Conservation (phyloP, 768 basidiomycete genomes). For the Tylopilus felleus region DNA sequence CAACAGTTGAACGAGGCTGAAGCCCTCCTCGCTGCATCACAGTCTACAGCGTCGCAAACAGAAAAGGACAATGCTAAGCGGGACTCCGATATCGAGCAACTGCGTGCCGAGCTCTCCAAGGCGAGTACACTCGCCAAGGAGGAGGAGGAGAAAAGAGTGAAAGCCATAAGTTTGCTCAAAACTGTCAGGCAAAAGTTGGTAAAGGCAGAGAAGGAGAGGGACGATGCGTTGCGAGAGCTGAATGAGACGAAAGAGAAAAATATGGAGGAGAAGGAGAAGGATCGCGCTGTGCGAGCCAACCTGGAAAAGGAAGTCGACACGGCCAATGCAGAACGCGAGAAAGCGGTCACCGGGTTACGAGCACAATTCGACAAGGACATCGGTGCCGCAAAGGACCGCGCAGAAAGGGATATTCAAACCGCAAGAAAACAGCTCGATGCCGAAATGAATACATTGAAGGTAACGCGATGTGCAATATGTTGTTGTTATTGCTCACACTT, state of each 20-base stretch:
- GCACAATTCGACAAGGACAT: constrained; percentile 74
- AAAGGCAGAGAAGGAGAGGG: constrained; percentile 91
- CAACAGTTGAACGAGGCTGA: constrained; percentile 70
- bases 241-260: constrained; percentile 50
- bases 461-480: constrained; percentile 26
- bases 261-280: constrained; percentile 44
- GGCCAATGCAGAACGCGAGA: constrained; percentile 60
- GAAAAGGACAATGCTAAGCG: constrained; percentile 50
- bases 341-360: constrained; percentile 54
- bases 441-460: constrained; percentile 74
- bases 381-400: constrained; percentile 52
- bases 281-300: constrained; percentile 45
- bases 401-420: constrained; percentile 69
- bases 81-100: constrained; percentile 51
- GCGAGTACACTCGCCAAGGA: constrained; percentile 70
- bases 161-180: constrained; percentile 89
- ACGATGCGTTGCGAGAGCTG: constrained; percentile 67
- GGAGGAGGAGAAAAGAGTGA: constrained; percentile 95
- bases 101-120: constrained; percentile 63
- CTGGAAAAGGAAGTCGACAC: constrained; percentile 64
- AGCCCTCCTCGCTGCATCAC: constrained; percentile 59
- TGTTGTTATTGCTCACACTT: constrained; percentile 2
- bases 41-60: constrained; percentile 42
- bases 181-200: constrained; percentile 97
- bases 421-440: constrained; percentile 72